Evolutionary conservation across 768 basidiomycete species (phyloP).

Genomic region (Panus rudis): DNA sequence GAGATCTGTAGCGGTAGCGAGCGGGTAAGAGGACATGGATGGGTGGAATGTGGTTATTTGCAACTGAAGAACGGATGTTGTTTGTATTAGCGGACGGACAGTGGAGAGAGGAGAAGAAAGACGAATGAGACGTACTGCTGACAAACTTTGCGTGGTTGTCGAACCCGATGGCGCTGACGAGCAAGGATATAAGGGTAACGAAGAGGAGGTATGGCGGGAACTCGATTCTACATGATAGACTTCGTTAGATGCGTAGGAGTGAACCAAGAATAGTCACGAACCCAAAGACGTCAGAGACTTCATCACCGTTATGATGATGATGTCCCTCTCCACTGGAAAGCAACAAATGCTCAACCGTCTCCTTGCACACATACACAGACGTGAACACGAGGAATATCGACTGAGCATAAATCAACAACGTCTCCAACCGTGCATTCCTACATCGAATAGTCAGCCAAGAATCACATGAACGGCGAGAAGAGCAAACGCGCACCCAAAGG

Average conservation of each 20-base stretch:
- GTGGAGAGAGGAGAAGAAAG: not conserved
- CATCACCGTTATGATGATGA: constrained; percentile 66
- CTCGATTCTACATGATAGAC: constrained; percentile 39
- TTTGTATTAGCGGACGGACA: not conserved
- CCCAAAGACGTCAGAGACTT: constrained; percentile 34
- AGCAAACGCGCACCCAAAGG: constrained; percentile 60
- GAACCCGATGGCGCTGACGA: constrained; percentile 50
- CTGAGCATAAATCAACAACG: constrained; percentile 78
- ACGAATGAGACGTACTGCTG: constrained; percentile 38
- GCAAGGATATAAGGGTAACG: constrained; percentile 48
- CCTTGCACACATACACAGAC: constrained; percentile 93
- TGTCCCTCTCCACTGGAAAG: constrained; percentile 61
- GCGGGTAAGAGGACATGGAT: constrained; percentile 40
- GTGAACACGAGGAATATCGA: constrained; percentile 92
- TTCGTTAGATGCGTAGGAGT: constrained; percentile 27
- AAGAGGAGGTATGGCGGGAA: constrained; percentile 57
- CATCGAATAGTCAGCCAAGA: not conserved
- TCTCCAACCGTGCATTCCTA: constrained; percentile 62
- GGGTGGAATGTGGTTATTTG: constrained; percentile 57
- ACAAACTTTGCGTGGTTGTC: constrained; percentile 62
- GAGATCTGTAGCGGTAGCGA: constrained; percentile 28
- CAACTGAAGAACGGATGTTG: constrained; percentile 32
- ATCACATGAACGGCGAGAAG: not conserved
- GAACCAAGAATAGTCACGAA: constrained; percentile 18
- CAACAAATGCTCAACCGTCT: constrained; percentile 88